Evolutionary conservation across 768 basidiomycete species (phyloP), one percentile per base, ranked within the genome.

Genomic region (Polyporus arcularius): DNA sequence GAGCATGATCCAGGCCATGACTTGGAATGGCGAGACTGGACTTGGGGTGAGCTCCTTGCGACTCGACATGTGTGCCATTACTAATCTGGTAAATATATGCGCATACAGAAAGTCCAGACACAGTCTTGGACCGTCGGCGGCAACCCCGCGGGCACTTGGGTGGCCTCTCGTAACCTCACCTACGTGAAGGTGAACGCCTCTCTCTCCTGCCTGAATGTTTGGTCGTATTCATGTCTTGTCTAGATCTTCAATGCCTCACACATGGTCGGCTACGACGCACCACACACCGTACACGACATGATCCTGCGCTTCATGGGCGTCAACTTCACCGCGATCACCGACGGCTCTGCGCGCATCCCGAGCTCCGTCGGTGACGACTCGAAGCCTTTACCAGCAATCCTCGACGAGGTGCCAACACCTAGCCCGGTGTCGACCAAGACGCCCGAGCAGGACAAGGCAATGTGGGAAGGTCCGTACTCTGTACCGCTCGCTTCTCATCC

Each of bases 271-370:
- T 90, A 79, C 73, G 96, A 99, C 73, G 79, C 90, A 12, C 96
- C 95, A 0, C 83, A 92, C 53, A 85, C 89, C 18, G 80, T 96
- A 4, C 94, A 98, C 72, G 97, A 99, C 74, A 98, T 98, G 97
- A 96, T 99, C 67, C 85, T 97, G 42, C 92, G 97, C 14, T 99
- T 99, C 79, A 93, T 98, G 88, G 89, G 86, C 53, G 85, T 95
- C 61, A 89, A 98, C 77, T 92, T 96, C 67, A 83, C 88, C 28
- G 81, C 85, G 2, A 82, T 98, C 58, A 78, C 87, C 2, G 94
- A 90, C 26, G 88, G 90, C 35, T 87, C 92, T 0, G 94, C 93
- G 2, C 80, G 76, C 53, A 89, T 96, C 58, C 88, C 93, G 14
- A 93, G 90, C 61, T 85, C 83, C 41, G 80, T 99, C 30, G 97